These are phyloP conservation scores for Fusarium miscanthi DNA, from an alignment of 2,329 filamentous ascomycete genomes.

Conservation along the genomic window DNA sequence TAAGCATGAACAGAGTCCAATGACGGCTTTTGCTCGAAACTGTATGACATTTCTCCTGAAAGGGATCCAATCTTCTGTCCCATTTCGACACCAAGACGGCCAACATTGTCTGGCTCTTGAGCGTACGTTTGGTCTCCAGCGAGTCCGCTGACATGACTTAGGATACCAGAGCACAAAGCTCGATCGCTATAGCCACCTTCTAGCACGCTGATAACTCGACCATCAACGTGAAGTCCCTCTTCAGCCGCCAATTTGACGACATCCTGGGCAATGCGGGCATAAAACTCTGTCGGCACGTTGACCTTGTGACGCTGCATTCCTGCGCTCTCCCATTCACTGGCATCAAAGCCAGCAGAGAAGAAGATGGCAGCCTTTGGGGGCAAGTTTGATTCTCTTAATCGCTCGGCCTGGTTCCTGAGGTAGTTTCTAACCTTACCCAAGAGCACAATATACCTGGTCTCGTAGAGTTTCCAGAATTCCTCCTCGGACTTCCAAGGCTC, in stretches of 20 bases:
- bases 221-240: slow-evolving; percentile 79
- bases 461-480: slow-evolving; percentile 92
- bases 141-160: slow-evolving; percentile 90
- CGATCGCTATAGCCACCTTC: slow-evolving; percentile 97
- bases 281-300: slow-evolving; percentile 97
- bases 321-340: slow-evolving; percentile 90
- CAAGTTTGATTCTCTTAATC: slow-evolving; percentile 68
- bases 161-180: slow-evolving; percentile 85
- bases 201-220: slow-evolving; percentile 89
- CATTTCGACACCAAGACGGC: slow-evolving; percentile 69
- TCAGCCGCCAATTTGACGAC: slow-evolving; percentile 85
- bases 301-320: slow-evolving; percentile 97
- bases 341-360: slow-evolving; percentile 95
- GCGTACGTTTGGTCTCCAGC: slow-evolving; percentile 64
- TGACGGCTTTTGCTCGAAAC: slow-evolving; percentile 4
- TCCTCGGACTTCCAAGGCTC: slow-evolving; percentile 84
- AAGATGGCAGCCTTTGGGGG: slow-evolving; percentile 88
- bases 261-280: slow-evolving; percentile 89
- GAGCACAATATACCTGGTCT: slow-evolving; percentile 78
- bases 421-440: slow-evolving; percentile 85
- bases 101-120: slow-evolving; percentile 47
- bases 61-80: slow-evolving; percentile 61
- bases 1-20: slow-evolving; percentile 59
- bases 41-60: slow-evolving; percentile 44
- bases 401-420: slow-evolving; percentile 77